A percentile compares a stretch with the other conserved stretches of the same genome.
Evolutionary conservation across 768 basidiomycete genomes (phyloP).

Genomic region (Boletus rubropictus): DNA sequence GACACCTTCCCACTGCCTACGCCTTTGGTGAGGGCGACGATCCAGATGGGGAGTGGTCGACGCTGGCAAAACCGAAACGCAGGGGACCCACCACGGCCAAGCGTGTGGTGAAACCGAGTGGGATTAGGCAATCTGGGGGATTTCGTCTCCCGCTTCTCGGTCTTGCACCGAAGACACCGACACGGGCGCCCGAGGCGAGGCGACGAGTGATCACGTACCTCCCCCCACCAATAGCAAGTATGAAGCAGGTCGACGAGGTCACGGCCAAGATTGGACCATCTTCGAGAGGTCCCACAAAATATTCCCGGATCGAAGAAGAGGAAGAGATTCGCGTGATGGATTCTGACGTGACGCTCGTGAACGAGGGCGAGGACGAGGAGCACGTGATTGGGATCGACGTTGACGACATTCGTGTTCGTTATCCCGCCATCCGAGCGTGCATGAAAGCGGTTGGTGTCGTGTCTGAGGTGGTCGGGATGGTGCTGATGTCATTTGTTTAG

Average conservation of each 20-base stretch:
- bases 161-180: background rate
- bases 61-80: background rate
- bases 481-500: conserved; percentile 3
- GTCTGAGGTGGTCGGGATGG: background rate
- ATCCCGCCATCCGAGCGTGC: conserved; percentile 12
- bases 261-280: background rate
- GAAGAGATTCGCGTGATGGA: conserved; percentile 10
- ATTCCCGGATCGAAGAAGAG: background rate
- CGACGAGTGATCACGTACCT: conserved; percentile 28
- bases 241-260: background rate
- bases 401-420: conserved; percentile 17
- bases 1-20: conserved; percentile 12
- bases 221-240: conserved; percentile 19
- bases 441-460: conserved; percentile 24
- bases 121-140: conserved; percentile 15
- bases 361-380: conserved; percentile 20
- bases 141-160: conserved; percentile 21
- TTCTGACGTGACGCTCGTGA: conserved; percentile 28
- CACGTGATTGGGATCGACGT: conserved; percentile 10
- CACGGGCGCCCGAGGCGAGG: background rate
- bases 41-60: conserved; percentile 20
- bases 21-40: conserved; percentile 17
- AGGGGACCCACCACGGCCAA: conserved; percentile 1
- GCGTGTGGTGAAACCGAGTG: background rate
- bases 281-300: background rate